Evolutionary conservation across 805 yeast genomes (phyloP).

Genomic region (Cyberlindnera xishuangbannaensis): DNA sequence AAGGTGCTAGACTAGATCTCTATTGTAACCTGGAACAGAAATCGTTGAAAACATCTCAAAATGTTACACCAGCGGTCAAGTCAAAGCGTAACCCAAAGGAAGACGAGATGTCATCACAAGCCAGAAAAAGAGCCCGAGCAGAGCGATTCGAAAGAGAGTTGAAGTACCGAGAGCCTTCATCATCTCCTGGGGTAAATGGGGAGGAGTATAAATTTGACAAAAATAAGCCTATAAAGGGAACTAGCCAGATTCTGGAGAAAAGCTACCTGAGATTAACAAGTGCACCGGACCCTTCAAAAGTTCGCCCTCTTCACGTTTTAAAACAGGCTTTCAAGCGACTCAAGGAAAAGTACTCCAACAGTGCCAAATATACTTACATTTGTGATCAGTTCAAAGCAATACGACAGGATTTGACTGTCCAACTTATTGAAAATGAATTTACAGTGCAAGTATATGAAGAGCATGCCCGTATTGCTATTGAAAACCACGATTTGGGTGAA

Average conservation of each 20-base stretch:
- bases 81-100: constrained; percentile 3
- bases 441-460: constrained; percentile 76
- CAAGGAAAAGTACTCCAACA: constrained; percentile 42
- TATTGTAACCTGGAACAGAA: constrained; percentile 11
- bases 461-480: constrained; percentile 83
- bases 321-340: constrained; percentile 52
- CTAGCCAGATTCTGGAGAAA: constrained; percentile 63
- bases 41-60: constrained; percentile 1
- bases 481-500: constrained; percentile 83
- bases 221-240: constrained; percentile 50
- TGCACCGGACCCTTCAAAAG: constrained; percentile 80
- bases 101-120: constrained; percentile 20
- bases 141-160: constrained; percentile 29
- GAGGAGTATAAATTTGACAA: constrained; percentile 29
- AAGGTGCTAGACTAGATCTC: constrained; percentile 11
- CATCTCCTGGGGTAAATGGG: constrained; percentile 22
- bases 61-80: neutral
- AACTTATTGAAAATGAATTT: constrained; percentile 72
- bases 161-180: constrained; percentile 8
- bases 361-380: constrained; percentile 63
- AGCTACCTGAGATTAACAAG: constrained; percentile 80
- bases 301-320: constrained; percentile 66
- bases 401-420: constrained; percentile 91
- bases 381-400: constrained; percentile 90
- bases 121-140: constrained; percentile 30